Conservation (phyloP, 1,284 basidiomycete genomes). For the Puccinia novopanici region DNA sequence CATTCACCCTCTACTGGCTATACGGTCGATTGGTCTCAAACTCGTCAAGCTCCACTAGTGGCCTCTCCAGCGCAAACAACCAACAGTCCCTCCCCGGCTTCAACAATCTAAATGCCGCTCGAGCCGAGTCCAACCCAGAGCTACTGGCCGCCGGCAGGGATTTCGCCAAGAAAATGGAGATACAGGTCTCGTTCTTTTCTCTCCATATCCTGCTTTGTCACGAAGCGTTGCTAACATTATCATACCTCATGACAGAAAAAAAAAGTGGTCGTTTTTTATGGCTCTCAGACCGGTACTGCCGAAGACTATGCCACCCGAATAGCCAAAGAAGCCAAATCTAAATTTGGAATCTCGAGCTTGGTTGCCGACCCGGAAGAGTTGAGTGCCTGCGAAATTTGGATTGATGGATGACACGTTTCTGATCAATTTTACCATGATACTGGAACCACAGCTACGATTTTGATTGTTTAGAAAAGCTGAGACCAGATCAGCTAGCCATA, state of each 20-base stretch:
- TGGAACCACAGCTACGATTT: constrained; percentile 85
- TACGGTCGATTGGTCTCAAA: constrained; percentile 4
- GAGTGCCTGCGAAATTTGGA: constrained; percentile 38
- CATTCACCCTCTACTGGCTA: constrained; percentile 22
- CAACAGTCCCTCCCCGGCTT: not conserved
- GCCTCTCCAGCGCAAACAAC: not conserved
- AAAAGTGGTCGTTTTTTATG: constrained; percentile 90
- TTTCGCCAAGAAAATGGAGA: constrained; percentile 37
- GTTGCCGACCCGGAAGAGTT: constrained; percentile 90
- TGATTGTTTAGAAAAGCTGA: constrained; percentile 86
- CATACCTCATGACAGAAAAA: constrained; percentile 66
- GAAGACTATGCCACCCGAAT: constrained; percentile 92
- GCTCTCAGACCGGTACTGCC: constrained; percentile 93
- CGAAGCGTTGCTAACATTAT: not conserved
- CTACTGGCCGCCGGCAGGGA: constrained; percentile 25
- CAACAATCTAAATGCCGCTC: constrained; percentile 5
- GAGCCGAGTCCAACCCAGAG: not conserved
- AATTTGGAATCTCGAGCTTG: constrained; percentile 86
- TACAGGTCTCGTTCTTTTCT: constrained; percentile 16
- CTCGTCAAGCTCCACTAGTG: not conserved
- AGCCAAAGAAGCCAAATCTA: constrained; percentile 79
- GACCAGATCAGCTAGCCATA: constrained; percentile 79
- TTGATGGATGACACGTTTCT: too few relatives aligned
- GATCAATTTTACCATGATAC: too few relatives aligned
- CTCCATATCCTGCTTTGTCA: too few relatives aligned